Evolutionary conservation across 805 yeast species (phyloP).

Genomic region (Sugiyamaella boreocaroliniensis): DNA sequence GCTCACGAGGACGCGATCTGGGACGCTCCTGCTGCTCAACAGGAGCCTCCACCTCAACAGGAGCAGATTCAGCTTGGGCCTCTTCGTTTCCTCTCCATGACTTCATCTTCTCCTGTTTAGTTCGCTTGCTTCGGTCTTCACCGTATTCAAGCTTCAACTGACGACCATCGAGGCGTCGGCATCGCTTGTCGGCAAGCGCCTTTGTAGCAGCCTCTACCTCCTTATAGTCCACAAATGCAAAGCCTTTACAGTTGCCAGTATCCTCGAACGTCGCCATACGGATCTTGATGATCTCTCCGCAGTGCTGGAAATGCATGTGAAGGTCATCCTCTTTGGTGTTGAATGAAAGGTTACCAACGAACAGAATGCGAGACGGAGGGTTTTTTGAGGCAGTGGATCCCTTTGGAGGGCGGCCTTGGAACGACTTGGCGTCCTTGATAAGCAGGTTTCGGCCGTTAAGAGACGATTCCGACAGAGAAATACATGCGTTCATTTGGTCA

Average conservation of each 20-base stretch:
- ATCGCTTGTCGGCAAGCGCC: conserved; percentile 68
- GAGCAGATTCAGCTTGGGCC: conserved; percentile 4
- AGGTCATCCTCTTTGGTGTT: conserved; percentile 80
- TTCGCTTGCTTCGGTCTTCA: conserved; percentile 81
- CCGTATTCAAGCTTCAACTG: conserved; percentile 84
- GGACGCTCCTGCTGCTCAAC: neutral
- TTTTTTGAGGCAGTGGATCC: conserved; percentile 43
- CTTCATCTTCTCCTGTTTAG: conserved; percentile 14
- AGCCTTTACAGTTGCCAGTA: conserved; percentile 93
- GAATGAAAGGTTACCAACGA: conserved; percentile 89
- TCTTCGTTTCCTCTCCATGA: conserved; percentile 1
- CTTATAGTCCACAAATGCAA: conserved; percentile 83
- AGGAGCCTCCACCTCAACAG: neutral
- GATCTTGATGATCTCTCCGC: conserved; percentile 77
- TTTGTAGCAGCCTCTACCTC: conserved; percentile 74
- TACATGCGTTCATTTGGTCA: conserved; percentile 54
- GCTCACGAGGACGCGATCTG: neutral
- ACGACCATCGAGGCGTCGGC: conserved; percentile 63
- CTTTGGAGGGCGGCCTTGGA: conserved; percentile 78
- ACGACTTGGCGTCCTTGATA: conserved; percentile 74
- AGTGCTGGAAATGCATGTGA: conserved; percentile 77
- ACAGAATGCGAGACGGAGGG: conserved; percentile 82
- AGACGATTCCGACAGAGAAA: conserved; percentile 61
- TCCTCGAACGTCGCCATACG: conserved; percentile 99
- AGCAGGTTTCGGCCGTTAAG: conserved; percentile 81